Percentiles rank a stretch among this genome's conserved stretches.
phyloP scores from a whole-genome alignment of 148 eudicot species.

The Rhododendron kiyosumense region DNA sequence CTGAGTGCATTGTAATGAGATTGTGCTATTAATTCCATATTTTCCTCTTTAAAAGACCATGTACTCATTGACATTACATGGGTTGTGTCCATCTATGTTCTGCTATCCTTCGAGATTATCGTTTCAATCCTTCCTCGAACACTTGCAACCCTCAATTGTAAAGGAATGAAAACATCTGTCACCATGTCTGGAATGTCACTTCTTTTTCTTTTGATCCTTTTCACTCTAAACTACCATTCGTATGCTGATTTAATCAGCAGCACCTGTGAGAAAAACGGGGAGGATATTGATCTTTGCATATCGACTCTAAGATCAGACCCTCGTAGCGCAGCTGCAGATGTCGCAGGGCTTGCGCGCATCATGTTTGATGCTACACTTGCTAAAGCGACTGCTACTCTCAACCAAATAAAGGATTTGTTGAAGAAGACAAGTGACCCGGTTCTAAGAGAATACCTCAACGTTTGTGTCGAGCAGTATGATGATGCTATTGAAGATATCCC shows the following conservation, averaged over 20 bases:
- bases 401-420: background rate
- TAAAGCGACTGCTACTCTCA: background rate
- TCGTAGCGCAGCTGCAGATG: background rate
- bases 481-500: background rate
- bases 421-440: background rate
- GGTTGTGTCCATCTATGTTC: background rate
- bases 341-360: background rate
- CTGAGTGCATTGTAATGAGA: no score
- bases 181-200: no score
- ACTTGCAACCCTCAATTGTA: no score
- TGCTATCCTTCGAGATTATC: no score
- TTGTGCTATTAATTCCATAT: no score
- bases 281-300: background rate
- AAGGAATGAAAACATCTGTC: no score
- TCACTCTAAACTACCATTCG: background rate
- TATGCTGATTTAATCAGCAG: no score
- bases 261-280: no score
- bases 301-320: background rate
- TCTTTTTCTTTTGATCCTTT: background rate
- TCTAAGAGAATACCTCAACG: background rate
- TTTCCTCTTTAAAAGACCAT: no score
- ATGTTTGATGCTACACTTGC: background rate
- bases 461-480: background rate
- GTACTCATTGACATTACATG: no score
- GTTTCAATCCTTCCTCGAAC: no score